A percentile compares a stretch with the other conserved stretches of the same genome.
Evolutionary conservation across 1,139 yeast species (phyloP).

Genomic region (Candida sp.): DNA sequence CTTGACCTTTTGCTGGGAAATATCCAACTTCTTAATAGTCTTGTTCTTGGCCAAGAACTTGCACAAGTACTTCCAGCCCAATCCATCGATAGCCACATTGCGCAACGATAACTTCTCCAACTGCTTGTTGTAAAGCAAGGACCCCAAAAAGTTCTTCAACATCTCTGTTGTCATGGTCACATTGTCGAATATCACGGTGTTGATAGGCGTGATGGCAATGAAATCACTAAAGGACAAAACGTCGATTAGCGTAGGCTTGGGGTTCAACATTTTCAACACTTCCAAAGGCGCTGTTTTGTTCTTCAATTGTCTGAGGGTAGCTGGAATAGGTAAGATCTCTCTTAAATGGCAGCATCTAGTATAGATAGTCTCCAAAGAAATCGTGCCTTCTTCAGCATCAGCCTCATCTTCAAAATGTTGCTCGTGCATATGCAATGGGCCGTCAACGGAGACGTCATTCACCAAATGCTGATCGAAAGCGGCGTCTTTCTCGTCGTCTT

Average conservation of each 20-base stretch:
- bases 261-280: slow-evolving; percentile 80
- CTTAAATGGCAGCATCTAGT: slow-evolving; percentile 93
- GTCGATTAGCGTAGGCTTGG: slow-evolving; percentile 91
- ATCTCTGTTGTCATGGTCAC: slow-evolving; percentile 81
- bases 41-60: slow-evolving; percentile 66
- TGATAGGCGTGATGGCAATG: slow-evolving; percentile 81
- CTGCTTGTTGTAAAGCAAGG: slow-evolving; percentile 58
- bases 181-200: slow-evolving; percentile 80
- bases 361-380: slow-evolving; percentile 74
- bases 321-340: slow-evolving; percentile 92
- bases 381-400: slow-evolving; percentile 19
- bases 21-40: slow-evolving; percentile 68
- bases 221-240: slow-evolving; percentile 89
- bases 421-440: slow-evolving; percentile 73
- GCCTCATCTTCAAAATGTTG: slow-evolving; percentile 51
- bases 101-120: slow-evolving; percentile 77
- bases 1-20: slow-evolving; percentile 75
- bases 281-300: slow-evolving; percentile 77
- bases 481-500: slow-evolving; percentile 18
- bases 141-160: slow-evolving; percentile 70
- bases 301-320: slow-evolving; percentile 83
- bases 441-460: slow-evolving; percentile 42
- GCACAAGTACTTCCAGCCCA: slow-evolving; percentile 79
- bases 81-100: slow-evolving; percentile 73
- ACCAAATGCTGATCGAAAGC: slow-evolving; percentile 24